Conservation (phyloP, 2,329 filamentous ascomycete species). For the Periconia digitata region DNA sequence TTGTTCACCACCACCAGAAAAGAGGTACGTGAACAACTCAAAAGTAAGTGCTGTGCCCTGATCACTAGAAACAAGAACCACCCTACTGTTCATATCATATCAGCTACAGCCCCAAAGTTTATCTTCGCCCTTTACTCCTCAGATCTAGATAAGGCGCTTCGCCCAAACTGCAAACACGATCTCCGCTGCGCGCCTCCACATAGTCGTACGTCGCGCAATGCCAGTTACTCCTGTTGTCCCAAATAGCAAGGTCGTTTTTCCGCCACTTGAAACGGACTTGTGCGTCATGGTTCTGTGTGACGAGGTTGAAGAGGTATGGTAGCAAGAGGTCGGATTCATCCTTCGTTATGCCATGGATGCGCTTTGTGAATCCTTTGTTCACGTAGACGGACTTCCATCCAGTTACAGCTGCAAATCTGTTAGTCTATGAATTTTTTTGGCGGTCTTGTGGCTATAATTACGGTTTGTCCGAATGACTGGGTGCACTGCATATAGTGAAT, state of each 20-base stretch:
- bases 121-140: slow-evolving; percentile 50
- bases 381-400: slow-evolving; percentile 58
- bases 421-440: background rate
- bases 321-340: slow-evolving; percentile 50
- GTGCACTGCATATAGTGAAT: slow-evolving; percentile 54
- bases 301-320: slow-evolving; percentile 45
- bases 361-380: slow-evolving; percentile 35
- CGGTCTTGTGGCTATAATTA: slow-evolving; percentile 7
- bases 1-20: too few species aligned
- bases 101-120: slow-evolving; percentile 35
- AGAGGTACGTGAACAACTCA: too few species aligned
- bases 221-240: slow-evolving; percentile 65
- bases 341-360: slow-evolving; percentile 50
- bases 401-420: slow-evolving; percentile 50
- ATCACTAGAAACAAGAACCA: too few species aligned
- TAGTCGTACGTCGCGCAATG: slow-evolving; percentile 68
- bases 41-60: too few species aligned
- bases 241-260: slow-evolving; percentile 53
- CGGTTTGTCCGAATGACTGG: slow-evolving; percentile 64
- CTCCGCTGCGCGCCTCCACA: slow-evolving; percentile 54
- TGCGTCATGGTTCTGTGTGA: slow-evolving; percentile 55
- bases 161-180: slow-evolving; percentile 57
- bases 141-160: slow-evolving; percentile 59
- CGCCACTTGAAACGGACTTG: slow-evolving; percentile 55
- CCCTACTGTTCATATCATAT: background rate